These are phyloP conservation scores for Calonectria henricotiae DNA, from an alignment of 2,329 filamentous ascomycete genomes.

Conservation along the genomic window DNA sequence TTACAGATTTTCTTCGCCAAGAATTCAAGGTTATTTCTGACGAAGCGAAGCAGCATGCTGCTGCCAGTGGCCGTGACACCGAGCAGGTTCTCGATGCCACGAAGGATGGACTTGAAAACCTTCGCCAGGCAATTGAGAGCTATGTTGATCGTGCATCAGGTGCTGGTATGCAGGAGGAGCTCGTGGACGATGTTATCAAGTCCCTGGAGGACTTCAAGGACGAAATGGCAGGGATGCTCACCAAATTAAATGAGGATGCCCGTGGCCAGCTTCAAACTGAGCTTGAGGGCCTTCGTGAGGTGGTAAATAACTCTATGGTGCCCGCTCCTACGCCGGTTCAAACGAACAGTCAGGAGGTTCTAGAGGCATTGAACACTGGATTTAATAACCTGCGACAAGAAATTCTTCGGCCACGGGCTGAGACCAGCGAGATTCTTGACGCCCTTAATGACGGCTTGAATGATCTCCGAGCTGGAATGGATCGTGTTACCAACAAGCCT, in stretches of 20 bases:
- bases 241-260: slow-evolving; percentile 64
- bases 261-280: slow-evolving; percentile 83
- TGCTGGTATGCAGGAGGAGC: slow-evolving; percentile 81
- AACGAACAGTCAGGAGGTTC: slow-evolving; percentile 74
- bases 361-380: slow-evolving; percentile 80
- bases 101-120: slow-evolving; percentile 87
- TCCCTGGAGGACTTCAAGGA: slow-evolving; percentile 79
- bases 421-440: slow-evolving; percentile 91
- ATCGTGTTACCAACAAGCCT: slow-evolving; percentile 84
- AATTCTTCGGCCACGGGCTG: slow-evolving; percentile 76
- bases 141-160: slow-evolving; percentile 84
- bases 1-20: slow-evolving; percentile 73
- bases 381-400: slow-evolving; percentile 84
- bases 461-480: slow-evolving; percentile 83
- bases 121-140: slow-evolving; percentile 84
- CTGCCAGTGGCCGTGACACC: slow-evolving; percentile 84
- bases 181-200: slow-evolving; percentile 78
- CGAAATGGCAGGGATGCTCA: slow-evolving; percentile 77
- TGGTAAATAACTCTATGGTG: slow-evolving; percentile 80
- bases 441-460: slow-evolving; percentile 91
- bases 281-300: slow-evolving; percentile 85
- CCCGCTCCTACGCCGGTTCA: slow-evolving; percentile 66
- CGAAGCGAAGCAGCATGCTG: slow-evolving; percentile 83
- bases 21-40: slow-evolving; percentile 75
- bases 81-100: slow-evolving; percentile 92